These are phyloP conservation scores for Daldinia eschscholtzii DNA, from an alignment of 2,329 filamentous ascomycete genomes.

Conservation along the genomic window DNA sequence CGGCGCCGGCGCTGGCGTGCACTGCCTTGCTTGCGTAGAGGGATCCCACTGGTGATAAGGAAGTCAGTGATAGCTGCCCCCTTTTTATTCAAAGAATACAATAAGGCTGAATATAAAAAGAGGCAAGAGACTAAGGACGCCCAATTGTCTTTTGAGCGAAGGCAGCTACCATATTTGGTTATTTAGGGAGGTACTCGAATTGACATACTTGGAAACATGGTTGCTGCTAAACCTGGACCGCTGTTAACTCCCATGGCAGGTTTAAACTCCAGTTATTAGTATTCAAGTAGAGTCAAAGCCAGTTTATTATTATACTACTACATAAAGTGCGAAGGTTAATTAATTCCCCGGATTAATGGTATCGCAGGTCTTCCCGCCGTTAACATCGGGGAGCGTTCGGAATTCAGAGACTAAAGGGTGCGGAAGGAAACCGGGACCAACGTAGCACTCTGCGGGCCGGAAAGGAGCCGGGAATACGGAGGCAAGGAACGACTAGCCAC, in stretches of 20 bases:
- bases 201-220: conserved; percentile 3
- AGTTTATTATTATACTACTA: neutral
- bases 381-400: neutral
- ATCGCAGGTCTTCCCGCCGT: neutral
- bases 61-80: neutral
- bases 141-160: neutral
- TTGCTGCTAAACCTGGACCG: neutral
- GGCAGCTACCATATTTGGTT: neutral
- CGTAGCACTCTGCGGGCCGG: neutral
- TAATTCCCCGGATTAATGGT: neutral
- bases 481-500: neutral
- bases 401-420: neutral
- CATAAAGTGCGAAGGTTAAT: neutral
- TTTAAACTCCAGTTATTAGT: neutral
- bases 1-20: neutral
- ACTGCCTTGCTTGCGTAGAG: neutral
- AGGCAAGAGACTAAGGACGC: neutral
- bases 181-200: neutral
- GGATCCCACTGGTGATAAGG: neutral
- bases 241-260: conserved; percentile 50
- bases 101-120: too few relatives aligned
- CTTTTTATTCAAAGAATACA: too few relatives aligned
- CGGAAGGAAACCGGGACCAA: neutral
- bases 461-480: neutral
- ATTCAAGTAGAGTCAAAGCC: too few relatives aligned